Conservation (phyloP, 2,329 filamentous ascomycete genomes). For the Nemania sp. region DNA sequence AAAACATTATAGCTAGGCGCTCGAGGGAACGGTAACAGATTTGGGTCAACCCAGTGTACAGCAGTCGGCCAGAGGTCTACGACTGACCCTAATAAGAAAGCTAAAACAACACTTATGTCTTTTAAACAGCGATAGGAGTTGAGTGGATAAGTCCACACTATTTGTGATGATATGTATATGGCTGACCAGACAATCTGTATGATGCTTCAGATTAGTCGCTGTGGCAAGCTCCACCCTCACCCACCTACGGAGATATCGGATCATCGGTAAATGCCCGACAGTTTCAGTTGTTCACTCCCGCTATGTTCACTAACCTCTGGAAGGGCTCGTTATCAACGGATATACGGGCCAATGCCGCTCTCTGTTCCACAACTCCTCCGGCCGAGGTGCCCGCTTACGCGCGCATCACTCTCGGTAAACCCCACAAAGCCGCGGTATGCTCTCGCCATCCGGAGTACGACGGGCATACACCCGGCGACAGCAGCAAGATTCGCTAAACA, state of each 20-base stretch:
- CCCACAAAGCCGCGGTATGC: neutral
- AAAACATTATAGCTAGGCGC: constrained; percentile 12
- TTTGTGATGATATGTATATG: neutral
- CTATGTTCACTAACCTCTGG: neutral
- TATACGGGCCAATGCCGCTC: neutral
- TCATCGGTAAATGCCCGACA: too few relatives aligned
- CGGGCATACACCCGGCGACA: neutral
- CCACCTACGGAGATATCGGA: neutral
- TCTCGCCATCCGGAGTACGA: neutral
- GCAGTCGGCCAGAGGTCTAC: neutral
- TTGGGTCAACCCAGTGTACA: constrained; percentile 15
- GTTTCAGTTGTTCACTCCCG: constrained; percentile 3
- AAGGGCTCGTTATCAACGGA: neutral
- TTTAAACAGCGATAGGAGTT: neutral
- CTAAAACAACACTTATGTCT: neutral
- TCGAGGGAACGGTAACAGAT: constrained; percentile 1
- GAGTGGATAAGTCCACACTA: neutral
- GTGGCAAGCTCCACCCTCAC: neutral
- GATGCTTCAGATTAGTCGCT: neutral
- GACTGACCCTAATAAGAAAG: neutral
- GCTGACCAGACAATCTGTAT: neutral
- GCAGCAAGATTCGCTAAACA: neutral
- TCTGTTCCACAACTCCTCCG: neutral
- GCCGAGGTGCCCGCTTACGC: neutral
- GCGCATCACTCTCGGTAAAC: neutral